Evolutionary conservation across 345 rosid genomes (phyloP), one percentile per base, ranked within the genome.

Genomic region (Hypericum androsaemum): DNA sequence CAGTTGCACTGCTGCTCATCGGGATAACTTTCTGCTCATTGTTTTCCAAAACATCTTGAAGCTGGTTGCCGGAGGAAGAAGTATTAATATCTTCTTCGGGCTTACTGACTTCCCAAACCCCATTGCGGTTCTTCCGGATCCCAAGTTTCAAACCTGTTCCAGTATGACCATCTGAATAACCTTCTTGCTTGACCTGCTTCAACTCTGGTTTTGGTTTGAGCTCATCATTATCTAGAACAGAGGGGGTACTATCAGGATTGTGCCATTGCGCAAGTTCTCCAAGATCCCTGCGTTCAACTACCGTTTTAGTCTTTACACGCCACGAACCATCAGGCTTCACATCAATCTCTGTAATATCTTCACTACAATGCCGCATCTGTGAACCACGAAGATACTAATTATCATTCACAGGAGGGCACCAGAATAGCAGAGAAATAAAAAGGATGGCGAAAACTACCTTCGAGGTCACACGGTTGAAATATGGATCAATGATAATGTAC

Each of bases 241-340:
- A 80, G 10, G 76, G 71, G 61, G 79, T 74, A 55, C 98, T 78
- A 57, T 92, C 80, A 7, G 95, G 85, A 47, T 61, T 60, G 65
- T 92, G 97, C 98, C 98, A 88, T 52, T 68, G 79, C 7, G 69
- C 74, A 63, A 88, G 94, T 67, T 81, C 94, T 50, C 87, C 97
- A 55, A 83, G 66, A 35, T 88, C 94, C 64, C 82, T 72, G 41
- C 75, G 86, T 41, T 92, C 98, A 59, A 66, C 71, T 58, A 85
- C 95, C 47, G 68, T 75, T 74, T 77, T 92, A 32, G 79, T 68
- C 71, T 83, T 92, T 22, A 74, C 97, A 56, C 90, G 98, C 98
- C 98, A 92, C 57, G 87, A 88, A 62, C 96, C 98, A 74, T 87
- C 85, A 66, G 92, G 94, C 73, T 84, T 87, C 67, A 87, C 74